Base-by-base conservation (phyloP, 176 grass and related monocot genomes). In the Oryza glaberrima region DNA sequence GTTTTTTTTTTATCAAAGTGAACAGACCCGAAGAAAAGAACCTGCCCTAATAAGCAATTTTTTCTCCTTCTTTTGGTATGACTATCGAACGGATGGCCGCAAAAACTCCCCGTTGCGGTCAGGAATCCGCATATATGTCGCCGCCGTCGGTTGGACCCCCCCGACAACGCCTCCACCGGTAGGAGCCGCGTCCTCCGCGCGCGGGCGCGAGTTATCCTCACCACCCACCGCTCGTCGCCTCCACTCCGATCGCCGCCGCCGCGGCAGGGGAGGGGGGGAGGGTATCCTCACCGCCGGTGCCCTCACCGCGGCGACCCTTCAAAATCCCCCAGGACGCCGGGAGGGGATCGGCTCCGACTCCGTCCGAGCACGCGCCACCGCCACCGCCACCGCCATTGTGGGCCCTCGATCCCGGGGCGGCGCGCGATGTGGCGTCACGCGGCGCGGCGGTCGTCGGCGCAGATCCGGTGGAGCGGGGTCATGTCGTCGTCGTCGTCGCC, bases 201-300 rank as follows among this genome's bases (percentile, higher is more conserved):
- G 40, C 40, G 40, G 9, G 40, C 40, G 40, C 40, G 40, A 41
- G 40, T 41, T 41, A 41, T 41, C 40, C 76, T 80, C 76, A 74
- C 28, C 10, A 0, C 40, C 3, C 7, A 2, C 3, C 4, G 3
- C 67, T 8, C 78, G 17, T 7, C 32, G 46, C 65, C 41, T 38
- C 41, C 30, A 43, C 10, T 2, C 74, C 48, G 25, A 46, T 61
- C 40, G 9, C 26, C 41, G 65, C 38, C 65, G 7, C 26, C 52
- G 19, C 77, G 17, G 17, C 40, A 38, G 47, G 11, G 4, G 38
- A 4, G 34, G 5, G 38, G 38, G 6, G 36, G 36, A 40, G 38
- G 40, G 11, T 69, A 58, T 3, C 11, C 68, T 86, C 88, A 90
- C 88, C 74, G 79, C 68, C 47, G 34, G 79, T 90, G 79, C 60